Evolutionary conservation across 805 yeast species (phyloP), one percentile per base, ranked within the genome.

Genomic region (Wickerhamomyces bisporus): DNA sequence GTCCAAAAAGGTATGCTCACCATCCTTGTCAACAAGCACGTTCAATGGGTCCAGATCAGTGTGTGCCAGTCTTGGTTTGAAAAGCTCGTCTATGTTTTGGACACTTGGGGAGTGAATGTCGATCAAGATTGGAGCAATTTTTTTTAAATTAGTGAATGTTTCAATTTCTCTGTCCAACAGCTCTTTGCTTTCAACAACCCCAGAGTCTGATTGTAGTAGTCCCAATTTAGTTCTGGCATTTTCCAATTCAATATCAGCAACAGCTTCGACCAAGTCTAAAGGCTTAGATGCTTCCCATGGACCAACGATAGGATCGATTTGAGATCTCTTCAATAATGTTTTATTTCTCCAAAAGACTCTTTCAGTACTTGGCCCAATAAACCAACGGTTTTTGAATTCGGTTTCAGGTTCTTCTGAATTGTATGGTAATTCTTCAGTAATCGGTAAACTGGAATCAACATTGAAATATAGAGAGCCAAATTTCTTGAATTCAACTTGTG

Each of bases 31-130:
- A 32, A 44, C 42, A 29, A 88, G 67, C 8, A 86, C 86, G 56
- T 91, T 91, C 75, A 89, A 70, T 17, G 98, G 98, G 58, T 87
- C 94, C 48, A 93, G 64, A 58, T 93, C 98, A 5, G 96, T 91
- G 45, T 79, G 71, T 47, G 66, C 75, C 37, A 91, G 64, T 50
- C 91, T 75, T 41, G 96, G 91, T 37, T 78, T 71, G 51, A 84
- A 72, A 30, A 86, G 61, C 40, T 79, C 78, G 3, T 65, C 66
- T 40, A 73, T 66, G 48, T 82, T 78, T 55, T 84, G 86, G 55
- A 85, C 73, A 9, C 75, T 65, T 15, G 65, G 64, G 8, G 78
- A 65, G 32, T 77, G 52, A 6, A 53, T 48, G 27, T 61, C 71
- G 54, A 89, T 68, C 46, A 91, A 66, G 33, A 65, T 57, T 13